Evolutionary conservation across 2,329 filamentous ascomycete genomes (phyloP), one percentile per base, ranked within the genome.

Genomic region (Aspergillus thermomutatus): DNA sequence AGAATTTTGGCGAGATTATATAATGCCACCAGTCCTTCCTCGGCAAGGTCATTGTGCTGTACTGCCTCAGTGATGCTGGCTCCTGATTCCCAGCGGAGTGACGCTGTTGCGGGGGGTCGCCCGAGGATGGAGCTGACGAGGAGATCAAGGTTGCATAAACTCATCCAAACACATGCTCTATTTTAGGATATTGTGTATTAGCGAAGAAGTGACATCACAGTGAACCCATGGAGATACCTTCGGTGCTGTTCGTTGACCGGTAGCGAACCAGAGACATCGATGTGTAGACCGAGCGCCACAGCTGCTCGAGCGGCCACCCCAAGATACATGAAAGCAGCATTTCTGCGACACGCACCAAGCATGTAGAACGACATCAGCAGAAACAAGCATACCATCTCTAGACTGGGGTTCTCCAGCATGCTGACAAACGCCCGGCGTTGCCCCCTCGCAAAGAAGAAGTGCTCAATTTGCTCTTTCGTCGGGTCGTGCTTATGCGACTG

Each of bases 291-390:
- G 0, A 87, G 64, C 0, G 83, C 82, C 3, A 81, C 79, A 0
- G 84, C 83, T 0, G 83, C 81, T 53, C 82, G 79, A 0, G 81
- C 76, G 1, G 84, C 84, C 8, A 87, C 79, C 0, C 84, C 84
- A 2, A 87, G 67, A 54, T 87, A 87, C 81, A 87, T 85, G 53
- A 85, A 87, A 0, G 84, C 84, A 0, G 83, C 77, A 55, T 86
- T 86, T 8, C 83, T 75, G 31, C 82, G 81, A 52, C 83, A 86
- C 3, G 81, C 81, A 0, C 81, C 82, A 3, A 84, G 75, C 78
- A 85, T 82, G 60, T 84, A 86, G 59, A 84, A 84, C 0, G 82
- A 77, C 79, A 86, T 82, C 17, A 85, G 71, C 0, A 84, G 67
- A 58, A 84, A 86, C 0, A 75, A 71, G 17, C 80, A 73, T 4